A percentile compares a stretch with the other conserved stretches of the same genome.
Evolutionary conservation across 371 early-diverging fungal species (phyloP).

Genomic region (Mortierella polycephala): DNA sequence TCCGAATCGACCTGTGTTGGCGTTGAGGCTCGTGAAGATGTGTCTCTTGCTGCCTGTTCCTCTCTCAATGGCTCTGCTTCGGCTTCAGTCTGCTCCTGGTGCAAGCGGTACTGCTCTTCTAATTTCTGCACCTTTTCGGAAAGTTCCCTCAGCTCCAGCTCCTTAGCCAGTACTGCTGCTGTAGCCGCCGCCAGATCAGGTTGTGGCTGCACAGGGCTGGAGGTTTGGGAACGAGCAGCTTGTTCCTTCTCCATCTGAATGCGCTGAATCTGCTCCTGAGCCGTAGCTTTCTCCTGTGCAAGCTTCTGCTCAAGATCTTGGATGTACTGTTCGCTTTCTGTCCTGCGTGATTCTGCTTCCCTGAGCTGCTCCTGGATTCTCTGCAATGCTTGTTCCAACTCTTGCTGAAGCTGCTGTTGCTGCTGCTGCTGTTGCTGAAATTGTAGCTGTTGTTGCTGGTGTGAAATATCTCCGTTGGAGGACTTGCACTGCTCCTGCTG

Average conservation of each 20-base stretch:
- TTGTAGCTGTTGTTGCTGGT: slow-evolving; percentile 14
- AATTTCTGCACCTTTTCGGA: slow-evolving; percentile 47
- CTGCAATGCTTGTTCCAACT: neutral
- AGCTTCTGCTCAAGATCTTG: slow-evolving; percentile 31
- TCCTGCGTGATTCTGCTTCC: slow-evolving; percentile 23
- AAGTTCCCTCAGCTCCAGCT: slow-evolving; percentile 49
- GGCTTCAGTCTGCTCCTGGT: slow-evolving; percentile 52
- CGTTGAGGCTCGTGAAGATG: neutral
- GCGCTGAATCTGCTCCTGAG: slow-evolving; percentile 23
- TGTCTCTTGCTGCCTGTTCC: slow-evolving; percentile 5
- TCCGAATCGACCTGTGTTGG: neutral
- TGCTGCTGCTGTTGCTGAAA: slow-evolving; percentile 17
- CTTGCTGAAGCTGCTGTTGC: slow-evolving; percentile 6
- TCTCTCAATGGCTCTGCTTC: slow-evolving; percentile 53
- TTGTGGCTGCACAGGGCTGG: neutral
- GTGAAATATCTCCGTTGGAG: neutral
- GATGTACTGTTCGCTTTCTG: slow-evolving; percentile 24
- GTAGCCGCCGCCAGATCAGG: neutral
- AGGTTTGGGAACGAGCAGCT: neutral
- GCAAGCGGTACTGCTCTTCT: slow-evolving; percentile 52
- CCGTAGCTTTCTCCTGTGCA: slow-evolving; percentile 14
- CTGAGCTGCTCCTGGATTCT: slow-evolving; percentile 22
- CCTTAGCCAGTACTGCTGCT: slow-evolving; percentile 48
- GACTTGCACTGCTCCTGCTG: neutral
- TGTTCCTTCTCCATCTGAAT: slow-evolving; percentile 21